Conservation (phyloP, 495 filamentous ascomycete genomes). For the Aspergillus baeticus region DNA sequence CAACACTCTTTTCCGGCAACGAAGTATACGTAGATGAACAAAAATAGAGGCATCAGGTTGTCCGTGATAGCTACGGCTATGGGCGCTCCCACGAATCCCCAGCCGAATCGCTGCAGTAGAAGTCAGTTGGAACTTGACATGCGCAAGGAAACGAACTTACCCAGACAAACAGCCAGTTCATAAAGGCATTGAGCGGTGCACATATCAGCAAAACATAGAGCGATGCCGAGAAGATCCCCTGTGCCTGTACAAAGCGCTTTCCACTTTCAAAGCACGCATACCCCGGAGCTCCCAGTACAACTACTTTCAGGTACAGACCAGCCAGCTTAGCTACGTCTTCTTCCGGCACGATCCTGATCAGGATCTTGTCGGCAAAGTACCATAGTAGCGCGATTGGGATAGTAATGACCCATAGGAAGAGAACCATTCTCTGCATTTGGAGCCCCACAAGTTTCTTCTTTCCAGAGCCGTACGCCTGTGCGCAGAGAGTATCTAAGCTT, state of each 20-base stretch:
- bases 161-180: constrained; percentile 78
- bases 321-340: constrained; percentile 61
- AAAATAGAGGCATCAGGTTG: constrained; percentile 71
- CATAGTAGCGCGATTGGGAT: constrained; percentile 67
- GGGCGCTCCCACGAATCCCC: constrained; percentile 82
- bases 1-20: constrained; percentile 63
- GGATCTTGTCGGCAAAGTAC: constrained; percentile 58
- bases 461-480: constrained; percentile 75
- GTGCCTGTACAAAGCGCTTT: constrained; percentile 73
- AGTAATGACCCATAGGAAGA: constrained; percentile 60
- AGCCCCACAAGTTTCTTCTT: constrained; percentile 66
- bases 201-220: constrained; percentile 66
- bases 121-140: neutral
- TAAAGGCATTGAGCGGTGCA: constrained; percentile 67
- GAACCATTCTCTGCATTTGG: constrained; percentile 69
- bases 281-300: constrained; percentile 65
- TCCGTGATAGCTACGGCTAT: constrained; percentile 82
- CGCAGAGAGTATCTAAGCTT: constrained; percentile 71
- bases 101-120: constrained; percentile 54
- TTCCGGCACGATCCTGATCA: constrained; percentile 64
- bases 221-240: constrained; percentile 68
- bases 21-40: constrained; percentile 69
- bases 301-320: constrained; percentile 64
- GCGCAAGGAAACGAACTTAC: constrained; percentile 31
- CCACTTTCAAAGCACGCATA: constrained; percentile 71